A percentile compares a stretch with the other conserved stretches of the same genome.
Evolutionary conservation across 371 early-diverging fungal genomes (phyloP).

Genomic region (Polyrhizophydium stewartii): DNA sequence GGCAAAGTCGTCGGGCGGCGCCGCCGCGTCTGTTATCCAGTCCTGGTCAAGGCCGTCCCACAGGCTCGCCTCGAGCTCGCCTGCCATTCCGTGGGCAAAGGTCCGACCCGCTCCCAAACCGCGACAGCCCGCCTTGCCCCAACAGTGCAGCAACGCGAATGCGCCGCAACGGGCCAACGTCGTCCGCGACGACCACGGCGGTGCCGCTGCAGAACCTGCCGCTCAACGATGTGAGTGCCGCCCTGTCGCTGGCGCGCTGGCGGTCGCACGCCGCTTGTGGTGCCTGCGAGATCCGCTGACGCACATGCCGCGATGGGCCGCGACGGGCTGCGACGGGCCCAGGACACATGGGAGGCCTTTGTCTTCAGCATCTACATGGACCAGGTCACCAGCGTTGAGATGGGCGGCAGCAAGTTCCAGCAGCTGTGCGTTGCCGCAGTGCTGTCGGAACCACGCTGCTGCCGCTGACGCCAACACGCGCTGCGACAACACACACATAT

Average conservation of each 20-base stretch:
- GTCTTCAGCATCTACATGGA: constrained; percentile 13
- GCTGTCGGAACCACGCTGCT: not conserved
- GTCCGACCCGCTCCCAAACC: too few relatives aligned
- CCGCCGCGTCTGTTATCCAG: too few relatives aligned
- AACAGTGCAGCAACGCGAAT: too few relatives aligned
- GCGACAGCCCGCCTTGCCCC: too few relatives aligned
- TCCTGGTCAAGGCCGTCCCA: too few relatives aligned
- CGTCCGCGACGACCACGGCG: constrained; percentile 6
- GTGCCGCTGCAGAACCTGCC: constrained; percentile 9
- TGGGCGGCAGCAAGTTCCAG: constrained; percentile 3
- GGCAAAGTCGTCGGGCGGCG: too few relatives aligned
- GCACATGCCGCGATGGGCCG: constrained; percentile 4
- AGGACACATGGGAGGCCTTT: constrained; percentile 32
- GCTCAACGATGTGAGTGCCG: constrained; percentile 18
- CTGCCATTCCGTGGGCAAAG: too few relatives aligned
- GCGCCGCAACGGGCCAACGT: constrained; percentile 15
- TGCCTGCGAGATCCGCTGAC: not conserved
- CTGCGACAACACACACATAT: too few relatives aligned
- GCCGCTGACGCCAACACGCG: not conserved
- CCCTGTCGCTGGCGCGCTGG: too few relatives aligned
- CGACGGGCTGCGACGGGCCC: not conserved
- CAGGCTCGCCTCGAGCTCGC: too few relatives aligned
- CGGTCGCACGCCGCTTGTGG: too few relatives aligned
- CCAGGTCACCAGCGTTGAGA: not conserved
- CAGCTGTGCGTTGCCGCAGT: constrained; percentile 1